These are phyloP conservation scores for Tylopilus cervinicoccineus DNA, from an alignment of 768 basidiomycete species.

Conservation along the genomic window DNA sequence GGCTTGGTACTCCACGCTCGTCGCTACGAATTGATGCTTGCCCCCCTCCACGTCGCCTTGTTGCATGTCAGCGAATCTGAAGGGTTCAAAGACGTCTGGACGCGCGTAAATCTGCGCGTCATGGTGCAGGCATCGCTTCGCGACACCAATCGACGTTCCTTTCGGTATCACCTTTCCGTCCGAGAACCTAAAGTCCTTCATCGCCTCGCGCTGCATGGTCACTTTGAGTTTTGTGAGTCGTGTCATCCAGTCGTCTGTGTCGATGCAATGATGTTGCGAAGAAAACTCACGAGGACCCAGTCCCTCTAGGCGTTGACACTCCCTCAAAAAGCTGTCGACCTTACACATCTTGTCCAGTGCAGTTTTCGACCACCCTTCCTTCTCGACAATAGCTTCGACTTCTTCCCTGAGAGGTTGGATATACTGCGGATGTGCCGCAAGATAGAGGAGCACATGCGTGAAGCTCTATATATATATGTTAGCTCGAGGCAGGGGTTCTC, in stretches of 20 bases:
- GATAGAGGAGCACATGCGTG: constrained; percentile 1
- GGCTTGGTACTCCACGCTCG: too few relatives aligned
- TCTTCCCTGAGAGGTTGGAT: constrained; percentile 6
- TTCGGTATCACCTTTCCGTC: background rate
- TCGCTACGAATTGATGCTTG: too few relatives aligned
- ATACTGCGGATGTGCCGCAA: background rate
- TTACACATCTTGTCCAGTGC: constrained; percentile 6
- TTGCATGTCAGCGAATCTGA: background rate
- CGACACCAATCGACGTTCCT: background rate
- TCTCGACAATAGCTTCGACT: background rate
- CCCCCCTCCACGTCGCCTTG: too few relatives aligned
- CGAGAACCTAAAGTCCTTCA: background rate
- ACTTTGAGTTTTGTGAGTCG: too few relatives aligned
- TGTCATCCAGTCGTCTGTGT: too few relatives aligned
- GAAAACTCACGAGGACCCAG: background rate
- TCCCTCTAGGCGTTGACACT: constrained; percentile 6
- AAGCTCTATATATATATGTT: background rate
- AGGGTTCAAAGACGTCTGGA: background rate
- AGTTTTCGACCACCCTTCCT: background rate
- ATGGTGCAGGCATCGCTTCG: too few relatives aligned
- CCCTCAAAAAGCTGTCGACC: constrained; percentile 7
- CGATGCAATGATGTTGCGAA: too few relatives aligned
- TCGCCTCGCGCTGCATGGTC: background rate
- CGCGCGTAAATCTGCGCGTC: background rate
- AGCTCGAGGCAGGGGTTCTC: too few relatives aligned